These are phyloP conservation scores for Xanthoparmelia taractica DNA, from an alignment of 495 filamentous ascomycete genomes.

Conservation along the genomic window DNA sequence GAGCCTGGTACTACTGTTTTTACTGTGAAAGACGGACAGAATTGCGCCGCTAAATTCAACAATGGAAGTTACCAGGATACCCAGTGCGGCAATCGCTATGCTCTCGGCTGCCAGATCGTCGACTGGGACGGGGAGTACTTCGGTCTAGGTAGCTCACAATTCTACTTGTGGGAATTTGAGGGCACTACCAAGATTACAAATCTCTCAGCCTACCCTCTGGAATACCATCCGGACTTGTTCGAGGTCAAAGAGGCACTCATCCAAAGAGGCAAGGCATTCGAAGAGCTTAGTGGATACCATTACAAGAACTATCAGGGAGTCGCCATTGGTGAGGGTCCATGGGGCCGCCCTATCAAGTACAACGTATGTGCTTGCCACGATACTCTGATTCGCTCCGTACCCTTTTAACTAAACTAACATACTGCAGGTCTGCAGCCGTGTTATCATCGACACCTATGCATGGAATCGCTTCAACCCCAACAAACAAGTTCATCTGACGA, in stretches of 20 bases:
- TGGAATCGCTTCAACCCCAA: constrained; percentile 26
- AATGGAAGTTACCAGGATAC: constrained; percentile 16
- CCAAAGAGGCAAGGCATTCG: constrained; percentile 43
- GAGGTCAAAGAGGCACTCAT: constrained; percentile 35
- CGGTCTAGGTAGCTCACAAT: constrained; percentile 38
- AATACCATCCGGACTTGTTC: constrained; percentile 41
- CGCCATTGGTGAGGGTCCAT: constrained; percentile 29
- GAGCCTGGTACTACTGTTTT: constrained; percentile 41
- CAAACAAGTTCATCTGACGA: constrained; percentile 46
- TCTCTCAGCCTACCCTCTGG: constrained; percentile 50
- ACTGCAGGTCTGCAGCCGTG: constrained; percentile 40
- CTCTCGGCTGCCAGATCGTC: constrained; percentile 37
- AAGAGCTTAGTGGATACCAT: constrained; percentile 50
- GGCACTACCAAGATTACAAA: constrained; percentile 51
- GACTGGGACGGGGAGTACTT: constrained; percentile 56
- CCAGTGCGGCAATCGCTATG: constrained; percentile 10
- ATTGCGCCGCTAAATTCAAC: constrained; percentile 34
- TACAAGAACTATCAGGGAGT: constrained; percentile 55
- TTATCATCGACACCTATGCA: constrained; percentile 46
- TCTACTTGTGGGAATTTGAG: constrained; percentile 43
- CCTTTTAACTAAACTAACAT: neutral
- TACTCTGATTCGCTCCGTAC: neutral
- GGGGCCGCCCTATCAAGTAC: constrained; percentile 36
- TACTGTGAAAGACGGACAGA: constrained; percentile 32
- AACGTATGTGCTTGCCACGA: constrained; percentile 19